Evolutionary conservation across 805 yeast genomes (phyloP), one percentile per base, ranked within the genome.

Genomic region (Starmerella potacharoeniae): DNA sequence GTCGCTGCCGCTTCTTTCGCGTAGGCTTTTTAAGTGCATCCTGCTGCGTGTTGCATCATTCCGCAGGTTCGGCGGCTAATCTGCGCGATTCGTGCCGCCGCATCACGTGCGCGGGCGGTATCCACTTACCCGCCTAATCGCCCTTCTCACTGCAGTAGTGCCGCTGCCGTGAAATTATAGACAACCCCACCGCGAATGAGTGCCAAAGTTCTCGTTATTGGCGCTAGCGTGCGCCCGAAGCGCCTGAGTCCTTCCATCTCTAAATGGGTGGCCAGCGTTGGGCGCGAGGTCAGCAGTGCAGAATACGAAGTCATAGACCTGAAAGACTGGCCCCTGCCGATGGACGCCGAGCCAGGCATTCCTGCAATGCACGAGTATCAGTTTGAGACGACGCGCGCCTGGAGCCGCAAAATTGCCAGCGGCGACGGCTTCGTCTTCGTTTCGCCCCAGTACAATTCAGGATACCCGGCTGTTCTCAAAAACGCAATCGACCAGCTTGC

Each of bases 391-490:
- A 62, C 71, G 5, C 55, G 58, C 37, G 51, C 44, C 6, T 71
- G 72, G 73, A 62, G 69, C 41, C 51, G 39, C 16, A 62, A 63
- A 52, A 58, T 71, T 39, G 46, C 49, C 6, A 44, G 50, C 31
- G 63, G 55, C 31, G 61, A 62, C 46, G 74, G 64, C 4, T 63
- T 65, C 55, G 61, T 72, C n/a, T 64, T 72, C 51, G 67, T 72
- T 9, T 53, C 70, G 9, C 74, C 75, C 10, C 69, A 71, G 54
- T 72, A 72, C 60, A 73, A 72, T 54, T 62, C 69, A 62, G 68
- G 73, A 7, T 65, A 64, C 48, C 73, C 75, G 9, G 74, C 72
- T 1, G 64, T 60, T 11, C 60, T 72, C 46, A 72, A 73, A 58
- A 69, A 70, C 51, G 72, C 73, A 5, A 51, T 73, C 16, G 75